Conservation (phyloP, 2,329 filamentous ascomycete genomes). For the Cladophialophora exuberans region DNA sequence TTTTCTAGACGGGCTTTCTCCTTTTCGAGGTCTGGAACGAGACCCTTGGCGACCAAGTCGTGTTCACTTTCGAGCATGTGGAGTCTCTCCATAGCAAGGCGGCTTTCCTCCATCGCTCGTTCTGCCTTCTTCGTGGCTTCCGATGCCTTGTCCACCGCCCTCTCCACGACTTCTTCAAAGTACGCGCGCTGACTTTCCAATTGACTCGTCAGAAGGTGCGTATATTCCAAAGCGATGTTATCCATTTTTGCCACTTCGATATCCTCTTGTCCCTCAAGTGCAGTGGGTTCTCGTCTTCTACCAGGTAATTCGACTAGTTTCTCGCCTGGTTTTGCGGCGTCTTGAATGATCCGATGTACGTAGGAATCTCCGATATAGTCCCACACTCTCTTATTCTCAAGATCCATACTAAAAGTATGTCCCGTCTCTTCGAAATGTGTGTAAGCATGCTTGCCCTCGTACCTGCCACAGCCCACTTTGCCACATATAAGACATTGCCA, state of each 20-base stretch:
- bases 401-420: conserved; percentile 90
- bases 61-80: conserved; percentile 21
- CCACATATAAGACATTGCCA: conserved; percentile 97
- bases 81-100: conserved; percentile 47
- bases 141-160: conserved; percentile 85
- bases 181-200: conserved; percentile 91
- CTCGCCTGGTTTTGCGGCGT: conserved; percentile 67
- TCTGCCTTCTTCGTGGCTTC: conserved; percentile 65
- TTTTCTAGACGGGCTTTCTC: conserved; percentile 70
- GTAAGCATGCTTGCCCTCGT: conserved; percentile 91
- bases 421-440: conserved; percentile 88
- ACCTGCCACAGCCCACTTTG: conserved; percentile 88
- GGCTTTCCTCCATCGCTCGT: conserved; percentile 71
- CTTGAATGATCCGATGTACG: conserved; percentile 92
- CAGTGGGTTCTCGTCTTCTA: conserved; percentile 57
- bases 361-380: conserved; percentile 96
- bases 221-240: conserved; percentile 90
- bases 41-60: conserved; percentile 27
- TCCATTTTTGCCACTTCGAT: conserved; percentile 62
- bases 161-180: conserved; percentile 89
- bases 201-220: conserved; percentile 88
- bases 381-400: conserved; percentile 94
- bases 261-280: conserved; percentile 32
- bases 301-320: conserved; percentile 80
- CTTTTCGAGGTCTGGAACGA: conserved; percentile 69